Percentiles rank a stretch among this genome's conserved stretches.
Conservation (phyloP, 2,329 filamentous ascomycete genomes). For the Clarireedia monteithiana region DNA sequence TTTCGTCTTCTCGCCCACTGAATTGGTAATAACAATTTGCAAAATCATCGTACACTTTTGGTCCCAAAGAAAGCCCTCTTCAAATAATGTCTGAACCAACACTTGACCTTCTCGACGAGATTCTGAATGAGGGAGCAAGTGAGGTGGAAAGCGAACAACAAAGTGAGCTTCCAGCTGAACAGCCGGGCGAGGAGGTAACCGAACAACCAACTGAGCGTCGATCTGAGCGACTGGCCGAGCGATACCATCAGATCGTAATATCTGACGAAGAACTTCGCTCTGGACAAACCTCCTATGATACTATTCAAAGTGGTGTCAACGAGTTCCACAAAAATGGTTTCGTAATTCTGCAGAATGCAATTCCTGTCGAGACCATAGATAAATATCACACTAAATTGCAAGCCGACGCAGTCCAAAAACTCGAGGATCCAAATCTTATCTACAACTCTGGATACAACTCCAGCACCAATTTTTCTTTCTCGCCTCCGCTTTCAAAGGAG, state of each 20-base stretch:
- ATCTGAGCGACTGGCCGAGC: background rate
- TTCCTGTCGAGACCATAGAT: conserved; percentile 1
- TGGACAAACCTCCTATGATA: background rate
- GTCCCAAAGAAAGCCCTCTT: no score
- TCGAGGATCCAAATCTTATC: background rate
- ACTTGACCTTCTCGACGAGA: no score
- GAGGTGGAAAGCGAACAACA: no score
- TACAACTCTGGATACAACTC: conserved; percentile 39
- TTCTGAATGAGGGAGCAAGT: no score
- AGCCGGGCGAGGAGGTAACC: no score
- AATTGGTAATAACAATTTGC: no score
- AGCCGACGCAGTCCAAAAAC: background rate
- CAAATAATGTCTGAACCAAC: no score
- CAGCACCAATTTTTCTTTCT: conserved; percentile 35
- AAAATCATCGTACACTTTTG: no score
- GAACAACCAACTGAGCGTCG: no score
- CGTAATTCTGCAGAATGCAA: conserved; percentile 5
- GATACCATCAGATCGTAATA: background rate
- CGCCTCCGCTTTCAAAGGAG: conserved; percentile 29
- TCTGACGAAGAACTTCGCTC: conserved; percentile 1
- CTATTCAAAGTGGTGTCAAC: conserved; percentile 3
- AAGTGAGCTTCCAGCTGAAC: no score
- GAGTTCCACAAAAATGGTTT: conserved; percentile 5
- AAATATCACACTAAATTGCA: conserved; percentile 1
- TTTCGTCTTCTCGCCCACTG: no score